Conservation (phyloP, 1,139 yeast genomes). For the Blastobotrys petasosporus region DNA sequence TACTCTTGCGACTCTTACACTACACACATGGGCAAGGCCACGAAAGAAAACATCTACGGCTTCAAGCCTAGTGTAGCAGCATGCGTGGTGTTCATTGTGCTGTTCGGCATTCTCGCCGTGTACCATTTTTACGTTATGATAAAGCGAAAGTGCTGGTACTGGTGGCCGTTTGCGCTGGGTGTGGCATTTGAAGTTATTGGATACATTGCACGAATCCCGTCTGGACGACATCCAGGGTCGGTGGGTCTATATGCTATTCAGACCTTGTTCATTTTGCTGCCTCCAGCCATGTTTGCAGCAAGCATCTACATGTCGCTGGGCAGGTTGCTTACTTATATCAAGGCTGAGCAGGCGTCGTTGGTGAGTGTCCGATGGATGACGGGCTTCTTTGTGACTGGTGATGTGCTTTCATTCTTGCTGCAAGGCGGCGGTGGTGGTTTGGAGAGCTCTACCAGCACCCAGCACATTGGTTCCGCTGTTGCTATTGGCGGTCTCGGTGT, state of each 20-base stretch:
- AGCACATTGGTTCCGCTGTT: slow-evolving; percentile 21
- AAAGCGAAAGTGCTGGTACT: slow-evolving; percentile 16
- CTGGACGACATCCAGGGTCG: slow-evolving; percentile 19
- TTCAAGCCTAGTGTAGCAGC: slow-evolving; percentile 21
- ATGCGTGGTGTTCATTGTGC: slow-evolving; percentile 17
- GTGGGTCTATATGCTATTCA: slow-evolving; percentile 37
- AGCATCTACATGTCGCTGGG: slow-evolving; percentile 43
- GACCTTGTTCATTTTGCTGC: slow-evolving; percentile 36
- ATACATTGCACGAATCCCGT: slow-evolving; percentile 33
- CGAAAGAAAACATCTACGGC: slow-evolving; percentile 9
- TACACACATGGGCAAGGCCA: slow-evolving; percentile 2
- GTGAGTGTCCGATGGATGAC: slow-evolving; percentile 36
- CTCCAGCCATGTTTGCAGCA: slow-evolving; percentile 44
- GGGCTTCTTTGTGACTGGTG: slow-evolving; percentile 42
- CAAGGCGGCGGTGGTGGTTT: slow-evolving; percentile 45
- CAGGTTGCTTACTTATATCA: slow-evolving; percentile 31
- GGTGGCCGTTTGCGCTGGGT: slow-evolving; percentile 22
- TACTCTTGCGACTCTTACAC: too few relatives aligned
- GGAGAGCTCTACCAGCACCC: slow-evolving; percentile 20
- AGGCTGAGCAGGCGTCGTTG: slow-evolving; percentile 31
- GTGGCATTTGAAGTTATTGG: slow-evolving; percentile 31
- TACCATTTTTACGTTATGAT: slow-evolving; percentile 16
- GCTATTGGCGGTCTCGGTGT: slow-evolving; percentile 29
- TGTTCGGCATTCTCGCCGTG: slow-evolving; percentile 16
- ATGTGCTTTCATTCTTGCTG: slow-evolving; percentile 38